Conservation (phyloP, 2,329 filamentous ascomycete species). For the Pezicula carpinea region DNA sequence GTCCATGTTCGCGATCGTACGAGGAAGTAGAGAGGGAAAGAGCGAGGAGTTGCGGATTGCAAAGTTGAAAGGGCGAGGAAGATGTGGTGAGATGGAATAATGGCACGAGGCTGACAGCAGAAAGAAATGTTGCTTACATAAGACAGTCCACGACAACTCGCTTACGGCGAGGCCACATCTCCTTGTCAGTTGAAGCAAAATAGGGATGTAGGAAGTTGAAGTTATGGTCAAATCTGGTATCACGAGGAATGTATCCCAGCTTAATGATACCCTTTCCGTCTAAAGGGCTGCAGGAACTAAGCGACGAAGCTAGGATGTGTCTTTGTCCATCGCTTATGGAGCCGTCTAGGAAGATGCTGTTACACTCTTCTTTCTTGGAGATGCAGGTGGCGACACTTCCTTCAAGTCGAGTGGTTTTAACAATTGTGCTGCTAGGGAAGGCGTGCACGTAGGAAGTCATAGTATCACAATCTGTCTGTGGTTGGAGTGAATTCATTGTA, state of each 20-base stretch:
- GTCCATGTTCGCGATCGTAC: slow-evolving; percentile 45
- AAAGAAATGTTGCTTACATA: too few species aligned
- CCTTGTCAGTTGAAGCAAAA: too few species aligned
- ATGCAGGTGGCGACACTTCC: not conserved
- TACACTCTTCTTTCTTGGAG: not conserved
- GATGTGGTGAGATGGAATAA: not conserved
- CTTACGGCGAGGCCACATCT: too few species aligned
- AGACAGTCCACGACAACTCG: too few species aligned
- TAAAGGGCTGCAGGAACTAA: not conserved
- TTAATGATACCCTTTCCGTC: not conserved
- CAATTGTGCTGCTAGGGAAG: too few species aligned
- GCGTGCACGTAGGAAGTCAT: too few species aligned
- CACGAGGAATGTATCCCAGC: not conserved
- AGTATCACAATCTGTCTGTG: too few species aligned
- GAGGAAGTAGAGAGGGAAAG: not conserved
- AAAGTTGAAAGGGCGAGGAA: not conserved
- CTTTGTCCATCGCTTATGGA: not conserved
- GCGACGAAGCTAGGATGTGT: not conserved
- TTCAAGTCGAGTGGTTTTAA: too few species aligned
- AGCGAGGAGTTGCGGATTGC: not conserved
- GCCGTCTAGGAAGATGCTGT: not conserved
- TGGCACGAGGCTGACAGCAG: too few species aligned
- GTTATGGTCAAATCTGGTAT: not conserved
- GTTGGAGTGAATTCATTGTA: too few species aligned
- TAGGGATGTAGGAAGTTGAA: too few species aligned